These are phyloP conservation scores for Gomphus bonarii DNA, from an alignment of 1,284 basidiomycete species.

Conservation along the genomic window DNA sequence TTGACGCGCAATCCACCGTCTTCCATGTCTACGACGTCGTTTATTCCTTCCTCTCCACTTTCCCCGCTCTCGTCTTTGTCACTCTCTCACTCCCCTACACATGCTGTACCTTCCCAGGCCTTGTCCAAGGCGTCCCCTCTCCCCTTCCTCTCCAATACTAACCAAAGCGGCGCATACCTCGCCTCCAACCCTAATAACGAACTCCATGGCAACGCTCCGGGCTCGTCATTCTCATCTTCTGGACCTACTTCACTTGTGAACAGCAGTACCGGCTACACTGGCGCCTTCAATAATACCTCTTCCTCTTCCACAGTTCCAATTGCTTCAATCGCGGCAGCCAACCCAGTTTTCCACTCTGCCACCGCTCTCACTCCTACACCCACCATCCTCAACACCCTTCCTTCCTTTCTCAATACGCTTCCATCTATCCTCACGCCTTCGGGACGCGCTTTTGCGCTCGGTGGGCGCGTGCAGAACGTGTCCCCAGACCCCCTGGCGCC, in stretches of 20 bases:
- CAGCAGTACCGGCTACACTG: conserved; percentile 14
- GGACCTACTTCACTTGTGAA: no score
- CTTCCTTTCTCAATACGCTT: conserved; percentile 15
- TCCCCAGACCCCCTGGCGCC: conserved; percentile 57
- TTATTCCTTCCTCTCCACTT: not conserved
- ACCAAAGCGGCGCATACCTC: conserved; percentile 12
- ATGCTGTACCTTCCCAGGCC: not conserved
- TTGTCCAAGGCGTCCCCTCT: not conserved
- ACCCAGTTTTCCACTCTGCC: conserved; percentile 9
- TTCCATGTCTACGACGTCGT: not conserved
- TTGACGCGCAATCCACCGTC: no score
- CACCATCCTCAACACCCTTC: conserved; percentile 3
- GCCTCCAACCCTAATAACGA: conserved; percentile 19
- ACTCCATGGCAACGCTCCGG: no score
- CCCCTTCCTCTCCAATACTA: not conserved
- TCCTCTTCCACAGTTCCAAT: conserved; percentile 13
- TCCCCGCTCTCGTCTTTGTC: not conserved
- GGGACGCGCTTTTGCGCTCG: conserved; percentile 58
- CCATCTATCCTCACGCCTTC: conserved; percentile 69
- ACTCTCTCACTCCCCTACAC: no score
- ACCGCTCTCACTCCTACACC: conserved; percentile 7
- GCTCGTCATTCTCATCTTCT: no score
- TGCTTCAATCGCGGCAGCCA: conserved; percentile 16
- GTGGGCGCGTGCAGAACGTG: conserved; percentile 68
- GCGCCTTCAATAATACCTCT: conserved; percentile 12